Base-by-base conservation (phyloP, 2,329 filamentous ascomycete genomes). In the Colletotrichum sojae region DNA sequence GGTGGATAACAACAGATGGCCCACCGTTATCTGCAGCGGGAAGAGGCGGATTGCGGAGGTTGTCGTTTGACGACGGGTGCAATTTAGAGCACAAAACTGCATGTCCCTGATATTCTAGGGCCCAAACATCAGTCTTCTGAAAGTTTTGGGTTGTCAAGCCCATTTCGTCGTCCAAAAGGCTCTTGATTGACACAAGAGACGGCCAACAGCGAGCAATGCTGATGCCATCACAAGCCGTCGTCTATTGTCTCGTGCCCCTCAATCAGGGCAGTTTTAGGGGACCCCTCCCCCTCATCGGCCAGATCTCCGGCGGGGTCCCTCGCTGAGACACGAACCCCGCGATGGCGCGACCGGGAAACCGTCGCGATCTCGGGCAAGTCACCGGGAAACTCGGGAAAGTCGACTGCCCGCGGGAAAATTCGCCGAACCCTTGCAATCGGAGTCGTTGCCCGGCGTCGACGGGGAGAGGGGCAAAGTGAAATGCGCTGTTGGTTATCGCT, bases 11-110 rank as follows among this genome's bases (percentile, higher is more conserved):
- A n/a, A 59, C 18, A 15, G 18, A 49, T 13, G 66, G 55, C 57
- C 66, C 66, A 64, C 66, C 56, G 62, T 66, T 69, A 69, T 69
- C 62, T 66, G 66, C 61, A 60, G 45, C 31, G 59, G 59, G 59
- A 48, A 48, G 55, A 46, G 36, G 53, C 36, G 56, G 45, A 65
- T 65, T 54, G 55, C 27, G 66, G 53, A 53, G 61, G 61, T 45
- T 20, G 27, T 8, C n/a, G n/a, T 46, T 48, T 36, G 31, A 55
- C 54, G 45, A 43, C 40, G 5, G n/a, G 20, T 43, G 10, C 6
- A 15, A 3, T 5, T 49, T 2, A 25, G 46, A 4, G 18, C n/a
- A 20, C 5, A 9, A 20, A 8, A 18, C 6, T 22, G 13, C 20
- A 1, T 49, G 10, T 2, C 20, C 10, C 4, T 3, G 9, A 18